phyloP scores from a whole-genome alignment of 2,329 filamentous ascomycete genomes.

The Cladophialophora psammophila region DNA sequence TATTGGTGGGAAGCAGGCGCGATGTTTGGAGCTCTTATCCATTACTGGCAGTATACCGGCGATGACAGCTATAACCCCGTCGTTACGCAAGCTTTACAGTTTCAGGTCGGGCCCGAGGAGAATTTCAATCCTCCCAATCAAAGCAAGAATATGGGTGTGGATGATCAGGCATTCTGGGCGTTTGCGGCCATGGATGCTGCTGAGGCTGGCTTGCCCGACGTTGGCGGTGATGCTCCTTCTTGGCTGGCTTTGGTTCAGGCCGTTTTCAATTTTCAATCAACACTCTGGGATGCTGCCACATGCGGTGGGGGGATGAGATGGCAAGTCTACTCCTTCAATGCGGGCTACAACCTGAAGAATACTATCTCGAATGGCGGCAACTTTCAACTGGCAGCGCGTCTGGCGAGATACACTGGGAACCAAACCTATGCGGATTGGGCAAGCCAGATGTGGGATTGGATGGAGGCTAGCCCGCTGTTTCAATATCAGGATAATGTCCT shows the following conservation, averaged over 20 bases:
- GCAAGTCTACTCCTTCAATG: slow-evolving; percentile 72
- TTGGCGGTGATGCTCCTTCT: slow-evolving; percentile 59
- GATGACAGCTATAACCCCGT: slow-evolving; percentile 51
- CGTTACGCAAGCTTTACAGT: slow-evolving; percentile 49
- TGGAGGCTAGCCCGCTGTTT: slow-evolving; percentile 62
- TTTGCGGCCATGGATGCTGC: slow-evolving; percentile 49
- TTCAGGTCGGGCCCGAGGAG: slow-evolving; percentile 49
- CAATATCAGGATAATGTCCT: slow-evolving; percentile 57
- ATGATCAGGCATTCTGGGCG: slow-evolving; percentile 48
- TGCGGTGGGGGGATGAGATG: slow-evolving; percentile 79
- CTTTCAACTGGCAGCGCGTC: slow-evolving; percentile 57
- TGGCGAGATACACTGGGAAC: slow-evolving; percentile 51
- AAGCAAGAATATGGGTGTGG: slow-evolving; percentile 48
- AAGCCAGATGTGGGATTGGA: slow-evolving; percentile 57
- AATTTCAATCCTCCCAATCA: slow-evolving; percentile 54
- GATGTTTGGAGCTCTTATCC: slow-evolving; percentile 49
- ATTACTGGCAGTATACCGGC: slow-evolving; percentile 54
- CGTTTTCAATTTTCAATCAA: slow-evolving; percentile 77
- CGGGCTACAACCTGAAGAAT: slow-evolving; percentile 60
- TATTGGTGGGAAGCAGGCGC: slow-evolving; percentile 51
- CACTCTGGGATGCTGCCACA: slow-evolving; percentile 69
- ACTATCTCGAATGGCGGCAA: slow-evolving; percentile 61
- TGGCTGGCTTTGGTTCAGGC: slow-evolving; percentile 78
- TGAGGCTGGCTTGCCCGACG: slow-evolving; percentile 48
- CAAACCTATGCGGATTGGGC: slow-evolving; percentile 51